A percentile compares a stretch with the other conserved stretches of the same genome.
phyloP scores from a whole-genome alignment of 129 eudicot genomes.

The Chrysanthemum seticuspe region DNA sequence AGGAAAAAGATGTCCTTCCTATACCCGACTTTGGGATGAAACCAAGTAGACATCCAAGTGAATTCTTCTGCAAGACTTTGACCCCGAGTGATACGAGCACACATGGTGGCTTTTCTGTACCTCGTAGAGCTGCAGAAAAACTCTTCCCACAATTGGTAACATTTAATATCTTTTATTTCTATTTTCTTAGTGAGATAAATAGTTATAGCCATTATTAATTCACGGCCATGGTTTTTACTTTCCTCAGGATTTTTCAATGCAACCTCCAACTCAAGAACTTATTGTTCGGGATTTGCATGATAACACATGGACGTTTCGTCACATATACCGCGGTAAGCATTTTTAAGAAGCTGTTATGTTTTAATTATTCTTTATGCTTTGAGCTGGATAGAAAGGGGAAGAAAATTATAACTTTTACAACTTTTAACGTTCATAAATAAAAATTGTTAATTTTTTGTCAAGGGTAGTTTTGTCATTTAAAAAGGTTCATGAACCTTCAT shows the following conservation, averaged over 20 bases:
- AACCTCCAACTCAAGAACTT: conserved; percentile 99
- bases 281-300: conserved; percentile 94
- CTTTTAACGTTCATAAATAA: not conserved
- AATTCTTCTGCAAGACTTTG: conserved; percentile 95
- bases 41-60: conserved; percentile 85
- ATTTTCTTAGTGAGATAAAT: not conserved
- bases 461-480: no score
- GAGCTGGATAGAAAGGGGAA: not conserved
- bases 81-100: conserved; percentile 99
- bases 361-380: not conserved
- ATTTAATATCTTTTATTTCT: not conserved
- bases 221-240: not conserved
- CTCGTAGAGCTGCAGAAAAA: conserved; percentile 98
- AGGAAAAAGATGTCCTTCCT: conserved; percentile 96
- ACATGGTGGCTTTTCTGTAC: conserved; percentile 99
- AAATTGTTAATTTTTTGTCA: not conserved
- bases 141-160: conserved; percentile 93
- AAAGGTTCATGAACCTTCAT: no score
- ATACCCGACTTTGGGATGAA: conserved; percentile 85
- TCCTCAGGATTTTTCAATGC: conserved; percentile 87
- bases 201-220: not conserved
- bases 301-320: conserved; percentile 99
- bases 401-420: not conserved
- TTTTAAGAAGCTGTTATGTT: not conserved
- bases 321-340: conserved; percentile 87